phyloP scores from a whole-genome alignment of 371 early-diverging fungal genomes.

The Mortierella sp. region DNA sequence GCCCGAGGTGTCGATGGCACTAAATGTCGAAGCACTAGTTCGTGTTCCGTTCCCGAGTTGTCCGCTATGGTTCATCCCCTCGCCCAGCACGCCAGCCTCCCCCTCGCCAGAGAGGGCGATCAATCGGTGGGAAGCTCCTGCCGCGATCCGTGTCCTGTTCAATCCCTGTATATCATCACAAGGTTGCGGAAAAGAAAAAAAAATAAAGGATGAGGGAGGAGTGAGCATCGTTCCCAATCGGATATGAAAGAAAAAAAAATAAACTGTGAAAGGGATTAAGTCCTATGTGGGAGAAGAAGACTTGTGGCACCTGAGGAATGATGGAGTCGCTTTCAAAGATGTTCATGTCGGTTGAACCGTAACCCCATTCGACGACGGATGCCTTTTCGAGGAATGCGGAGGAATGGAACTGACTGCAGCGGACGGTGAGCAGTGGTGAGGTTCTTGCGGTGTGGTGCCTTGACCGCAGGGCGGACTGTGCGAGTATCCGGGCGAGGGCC shows the following conservation, averaged over 20 bases:
- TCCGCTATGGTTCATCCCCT: conserved; percentile 55
- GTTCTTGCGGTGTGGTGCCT: not conserved
- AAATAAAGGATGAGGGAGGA: no score
- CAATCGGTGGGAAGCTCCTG: conserved; percentile 46
- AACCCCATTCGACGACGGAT: conserved; percentile 47
- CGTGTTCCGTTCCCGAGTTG: conserved; percentile 42
- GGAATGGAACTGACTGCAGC: conserved; percentile 29
- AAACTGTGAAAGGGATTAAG: not conserved
- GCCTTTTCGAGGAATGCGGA: conserved; percentile 29
- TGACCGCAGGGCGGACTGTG: not conserved
- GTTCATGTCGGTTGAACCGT: conserved; percentile 23
- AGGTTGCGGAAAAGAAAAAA: no score
- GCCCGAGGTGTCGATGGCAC: conserved; percentile 38
- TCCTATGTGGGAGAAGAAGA: not conserved
- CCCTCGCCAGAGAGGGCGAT: conserved; percentile 41
- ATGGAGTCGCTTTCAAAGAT: conserved; percentile 30
- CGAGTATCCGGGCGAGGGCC: conserved; percentile 1
- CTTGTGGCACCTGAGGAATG: conserved; percentile 23
- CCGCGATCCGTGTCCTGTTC: conserved; percentile 45
- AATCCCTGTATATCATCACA: conserved; percentile 15
- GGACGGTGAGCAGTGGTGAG: not conserved
- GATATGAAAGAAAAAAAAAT: not conserved
- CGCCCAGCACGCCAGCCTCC: conserved; percentile 37
- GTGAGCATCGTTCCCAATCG: not conserved
- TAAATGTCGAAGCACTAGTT: conserved; percentile 18